Evolutionary conservation across 176 grass and related monocot genomes (phyloP).

Genomic region (Cenchrus purpureus): DNA sequence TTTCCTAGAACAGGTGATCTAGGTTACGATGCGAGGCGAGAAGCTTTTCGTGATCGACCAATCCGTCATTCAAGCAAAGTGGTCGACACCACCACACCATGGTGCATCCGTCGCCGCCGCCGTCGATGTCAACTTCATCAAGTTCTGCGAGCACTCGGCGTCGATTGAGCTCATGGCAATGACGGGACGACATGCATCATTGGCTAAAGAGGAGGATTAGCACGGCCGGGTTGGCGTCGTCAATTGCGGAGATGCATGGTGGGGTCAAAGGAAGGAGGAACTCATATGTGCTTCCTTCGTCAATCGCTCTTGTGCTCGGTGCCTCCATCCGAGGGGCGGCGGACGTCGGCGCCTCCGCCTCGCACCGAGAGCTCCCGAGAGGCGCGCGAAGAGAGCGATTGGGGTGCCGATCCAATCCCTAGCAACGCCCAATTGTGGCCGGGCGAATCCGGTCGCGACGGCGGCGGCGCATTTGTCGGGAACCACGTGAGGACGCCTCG

Average conservation of each 20-base stretch:
- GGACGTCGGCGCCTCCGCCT: too few species aligned
- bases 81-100: background rate
- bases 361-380: too few species aligned
- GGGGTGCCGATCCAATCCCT: too few species aligned
- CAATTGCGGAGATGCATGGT: constrained; percentile 86
- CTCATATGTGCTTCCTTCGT: constrained; percentile 25
- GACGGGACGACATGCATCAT: background rate
- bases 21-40: constrained; percentile 91
- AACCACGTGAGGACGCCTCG: too few species aligned
- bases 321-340: too few species aligned
- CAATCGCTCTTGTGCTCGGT: too few species aligned
- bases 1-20: constrained; percentile 82
- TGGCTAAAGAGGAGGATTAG: constrained; percentile 37
- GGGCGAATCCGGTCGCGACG: too few species aligned
- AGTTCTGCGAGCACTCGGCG: constrained; percentile 70
- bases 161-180: constrained; percentile 57
- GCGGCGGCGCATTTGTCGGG: too few species aligned
- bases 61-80: constrained; percentile 45
- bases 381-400: too few species aligned
- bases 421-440: too few species aligned
- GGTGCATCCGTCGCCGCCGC: constrained; percentile 21
- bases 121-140: constrained; percentile 67
- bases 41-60: constrained; percentile 98
- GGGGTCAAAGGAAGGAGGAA: constrained; percentile 62
- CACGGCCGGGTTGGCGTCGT: constrained; percentile 57